Conservation (phyloP, 192 early-diverging fungal species). For the Podila horticola region DNA sequence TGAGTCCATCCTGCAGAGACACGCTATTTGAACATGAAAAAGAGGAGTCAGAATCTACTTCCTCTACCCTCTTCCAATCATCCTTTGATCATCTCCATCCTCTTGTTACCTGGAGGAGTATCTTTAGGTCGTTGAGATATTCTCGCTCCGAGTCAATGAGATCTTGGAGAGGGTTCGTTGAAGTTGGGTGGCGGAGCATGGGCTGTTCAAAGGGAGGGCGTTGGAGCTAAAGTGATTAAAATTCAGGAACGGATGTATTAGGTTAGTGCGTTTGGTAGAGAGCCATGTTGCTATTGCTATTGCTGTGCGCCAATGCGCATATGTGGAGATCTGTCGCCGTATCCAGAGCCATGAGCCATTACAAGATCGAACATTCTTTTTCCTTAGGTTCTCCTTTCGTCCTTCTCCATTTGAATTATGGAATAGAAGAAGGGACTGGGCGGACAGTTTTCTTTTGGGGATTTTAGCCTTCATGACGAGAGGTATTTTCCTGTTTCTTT, state of each 20-base stretch:
- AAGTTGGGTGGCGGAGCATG: background rate
- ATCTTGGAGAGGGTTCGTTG: slow-evolving; percentile 57
- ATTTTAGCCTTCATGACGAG: background rate
- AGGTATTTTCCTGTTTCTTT: background rate
- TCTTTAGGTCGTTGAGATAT: slow-evolving; percentile 59
- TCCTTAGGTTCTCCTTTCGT: no score
- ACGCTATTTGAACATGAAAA: slow-evolving; percentile 24
- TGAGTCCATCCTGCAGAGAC: slow-evolving; percentile 62
- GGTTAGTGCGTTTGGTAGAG: background rate
- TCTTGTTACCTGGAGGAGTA: slow-evolving; percentile 57
- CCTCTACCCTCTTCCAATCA: no score
- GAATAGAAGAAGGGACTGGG: background rate
- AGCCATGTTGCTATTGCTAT: background rate
- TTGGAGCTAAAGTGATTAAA: slow-evolving; percentile 26
- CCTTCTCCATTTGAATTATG: no score
- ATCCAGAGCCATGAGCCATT: background rate
- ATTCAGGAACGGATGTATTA: background rate
- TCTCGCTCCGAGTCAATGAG: slow-evolving; percentile 61
- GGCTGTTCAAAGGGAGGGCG: slow-evolving; percentile 34
- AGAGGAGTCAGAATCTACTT: background rate
- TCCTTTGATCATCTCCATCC: background rate
- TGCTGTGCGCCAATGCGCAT: background rate
- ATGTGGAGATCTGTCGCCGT: background rate
- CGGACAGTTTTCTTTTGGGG: background rate
- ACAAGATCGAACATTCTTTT: no score